Percentiles rank a stretch among this genome's conserved stretches.
phyloP scores from a whole-genome alignment of 768 basidiomycete species.

The Hericium rajendrae region DNA sequence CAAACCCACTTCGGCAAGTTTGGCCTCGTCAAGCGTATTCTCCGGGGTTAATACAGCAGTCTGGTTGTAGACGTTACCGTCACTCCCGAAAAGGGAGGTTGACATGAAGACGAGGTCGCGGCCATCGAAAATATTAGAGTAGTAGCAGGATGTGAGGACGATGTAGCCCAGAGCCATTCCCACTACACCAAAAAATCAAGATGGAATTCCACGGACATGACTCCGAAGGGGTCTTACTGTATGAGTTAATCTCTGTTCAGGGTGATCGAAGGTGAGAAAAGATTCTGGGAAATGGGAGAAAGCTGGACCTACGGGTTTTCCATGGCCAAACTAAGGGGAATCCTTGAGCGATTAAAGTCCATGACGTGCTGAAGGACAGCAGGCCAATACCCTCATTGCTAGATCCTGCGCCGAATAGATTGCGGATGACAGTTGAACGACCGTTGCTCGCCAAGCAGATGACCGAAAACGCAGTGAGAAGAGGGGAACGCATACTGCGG shows the following conservation, averaged over 20 bases:
- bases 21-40: constrained; percentile 25
- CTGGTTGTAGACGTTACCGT: constrained; percentile 33
- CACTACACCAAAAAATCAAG: constrained; percentile 20
- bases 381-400: constrained; percentile 44
- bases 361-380: constrained; percentile 36
- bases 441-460: constrained; percentile 41
- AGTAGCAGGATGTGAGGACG: constrained; percentile 32
- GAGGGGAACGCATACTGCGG: constrained; percentile 31
- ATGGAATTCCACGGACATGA: neutral
- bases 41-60: constrained; percentile 29
- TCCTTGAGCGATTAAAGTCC: constrained; percentile 48
- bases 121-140: constrained; percentile 36
- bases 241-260: constrained; percentile 31
- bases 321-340: constrained; percentile 47
- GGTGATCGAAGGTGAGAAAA: neutral
- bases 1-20: constrained; percentile 21
- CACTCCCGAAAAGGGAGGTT: constrained; percentile 30
- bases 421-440: constrained; percentile 30
- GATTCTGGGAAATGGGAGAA: neutral
- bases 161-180: constrained; percentile 41
- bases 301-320: constrained; percentile 34
- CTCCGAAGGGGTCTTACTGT: constrained; percentile 17
- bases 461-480: constrained; percentile 39
- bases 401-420: constrained; percentile 34
- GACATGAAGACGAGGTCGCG: constrained; percentile 40